These are phyloP conservation scores for Chytriomyces sp. DNA, from an alignment of 192 early-diverging fungal species.

Conservation along the genomic window DNA sequence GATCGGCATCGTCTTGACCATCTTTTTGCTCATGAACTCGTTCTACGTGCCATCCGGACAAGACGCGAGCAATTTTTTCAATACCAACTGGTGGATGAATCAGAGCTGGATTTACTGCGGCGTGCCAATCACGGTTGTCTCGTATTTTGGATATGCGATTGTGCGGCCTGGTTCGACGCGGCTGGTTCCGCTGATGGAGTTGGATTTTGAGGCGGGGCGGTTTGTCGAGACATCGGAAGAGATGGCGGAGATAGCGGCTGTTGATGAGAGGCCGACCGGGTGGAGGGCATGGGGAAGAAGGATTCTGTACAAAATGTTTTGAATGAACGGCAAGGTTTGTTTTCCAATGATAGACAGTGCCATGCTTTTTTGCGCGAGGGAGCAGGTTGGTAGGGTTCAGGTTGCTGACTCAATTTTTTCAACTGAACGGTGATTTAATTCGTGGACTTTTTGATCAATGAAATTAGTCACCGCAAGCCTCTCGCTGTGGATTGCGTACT, in stretches of 20 bases:
- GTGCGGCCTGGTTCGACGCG: background rate
- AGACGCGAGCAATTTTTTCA: background rate
- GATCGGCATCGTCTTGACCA: conserved; percentile 20
- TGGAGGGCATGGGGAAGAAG: background rate
- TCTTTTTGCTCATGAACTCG: conserved; percentile 8
- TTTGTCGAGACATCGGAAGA: conserved; percentile 10
- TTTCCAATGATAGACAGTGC: background rate
- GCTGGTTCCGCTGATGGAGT: background rate
- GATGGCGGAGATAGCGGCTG: background rate
- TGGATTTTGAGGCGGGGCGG: conserved; percentile 28
- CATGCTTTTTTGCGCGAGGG: background rate
- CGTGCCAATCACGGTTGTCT: conserved; percentile 1
- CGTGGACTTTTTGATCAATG: no score
- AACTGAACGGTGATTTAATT: no score
- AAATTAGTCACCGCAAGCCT: no score
- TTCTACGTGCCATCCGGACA: background rate
- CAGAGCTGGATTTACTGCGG: conserved; percentile 16
- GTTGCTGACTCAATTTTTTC: no score
- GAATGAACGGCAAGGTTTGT: background rate
- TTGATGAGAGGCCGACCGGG: background rate
- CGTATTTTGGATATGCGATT: background rate
- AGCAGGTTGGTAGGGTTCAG: no score
- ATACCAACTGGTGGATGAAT: conserved; percentile 20
- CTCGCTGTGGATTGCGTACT: no score
- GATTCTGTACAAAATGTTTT: conserved; percentile 11